Evolutionary conservation across 139 green algal species (phyloP).

Genomic region (Protoeuglena noctilucae): DNA sequence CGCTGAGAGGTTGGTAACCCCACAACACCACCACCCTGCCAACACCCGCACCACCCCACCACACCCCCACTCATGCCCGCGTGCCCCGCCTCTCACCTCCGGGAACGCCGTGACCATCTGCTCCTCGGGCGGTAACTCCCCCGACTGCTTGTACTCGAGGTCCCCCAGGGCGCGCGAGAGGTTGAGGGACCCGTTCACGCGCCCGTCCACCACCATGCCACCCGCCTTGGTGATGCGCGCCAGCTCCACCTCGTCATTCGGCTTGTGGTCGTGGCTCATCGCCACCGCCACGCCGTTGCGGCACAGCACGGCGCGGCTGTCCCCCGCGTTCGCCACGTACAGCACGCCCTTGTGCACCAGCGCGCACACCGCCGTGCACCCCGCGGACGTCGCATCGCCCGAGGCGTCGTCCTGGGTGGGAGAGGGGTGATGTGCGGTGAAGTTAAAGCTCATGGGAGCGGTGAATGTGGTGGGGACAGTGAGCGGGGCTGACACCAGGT

Average conservation of each 20-base stretch:
- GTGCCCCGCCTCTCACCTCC: constrained; percentile 30
- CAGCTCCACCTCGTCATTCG: constrained; percentile 29
- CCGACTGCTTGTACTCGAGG: constrained; percentile 59
- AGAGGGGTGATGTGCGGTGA: too few species aligned
- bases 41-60: too few species aligned
- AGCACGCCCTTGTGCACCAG: constrained; percentile 17
- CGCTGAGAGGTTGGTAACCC: constrained; percentile 9
- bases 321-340: constrained; percentile 36
- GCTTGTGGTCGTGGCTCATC: constrained; percentile 46
- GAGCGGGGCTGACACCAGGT: background rate
- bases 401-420: constrained; percentile 12
- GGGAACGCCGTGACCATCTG: constrained; percentile 55
- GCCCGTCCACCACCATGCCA: constrained; percentile 43
- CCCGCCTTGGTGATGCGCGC: constrained; percentile 39
- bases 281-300: constrained; percentile 23
- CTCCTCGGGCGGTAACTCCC: constrained; percentile 17
- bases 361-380: constrained; percentile 4
- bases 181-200: constrained; percentile 63
- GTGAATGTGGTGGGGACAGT: too few species aligned
- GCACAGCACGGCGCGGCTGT: constrained; percentile 30
- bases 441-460: too few species aligned
- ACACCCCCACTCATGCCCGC: too few species aligned
- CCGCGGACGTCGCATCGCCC: background rate
- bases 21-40: too few species aligned
- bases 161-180: constrained; percentile 58